These are phyloP conservation scores for Nicotiana rustica DNA, from an alignment of 305 asterid genomes.

Conservation along the genomic window DNA sequence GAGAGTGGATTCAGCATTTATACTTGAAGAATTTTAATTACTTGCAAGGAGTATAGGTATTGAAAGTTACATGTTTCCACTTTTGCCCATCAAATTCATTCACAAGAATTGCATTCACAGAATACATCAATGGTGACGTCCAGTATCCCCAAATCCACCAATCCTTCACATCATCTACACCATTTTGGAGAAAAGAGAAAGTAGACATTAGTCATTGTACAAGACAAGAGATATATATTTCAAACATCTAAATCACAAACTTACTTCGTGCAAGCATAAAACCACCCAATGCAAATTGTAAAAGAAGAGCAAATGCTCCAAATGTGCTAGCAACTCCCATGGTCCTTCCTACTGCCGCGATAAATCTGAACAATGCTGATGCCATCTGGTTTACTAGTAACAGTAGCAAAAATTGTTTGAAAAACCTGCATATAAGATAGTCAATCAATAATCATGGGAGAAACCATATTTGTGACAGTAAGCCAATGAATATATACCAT, in stretches of 20 bases:
- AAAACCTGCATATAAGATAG: constrained; percentile 23
- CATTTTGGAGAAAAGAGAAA: neutral
- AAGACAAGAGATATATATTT: neutral
- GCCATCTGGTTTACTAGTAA: constrained; percentile 38
- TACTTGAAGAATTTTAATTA: neutral
- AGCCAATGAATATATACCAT: neutral
- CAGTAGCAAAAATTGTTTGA: constrained; percentile 38
- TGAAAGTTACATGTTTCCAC: constrained; percentile 42
- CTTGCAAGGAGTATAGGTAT: neutral
- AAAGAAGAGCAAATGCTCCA: constrained; percentile 32
- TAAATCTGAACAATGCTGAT: constrained; percentile 34
- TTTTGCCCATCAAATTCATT: constrained; percentile 41
- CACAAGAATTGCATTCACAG: constrained; percentile 42
- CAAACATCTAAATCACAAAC: neutral
- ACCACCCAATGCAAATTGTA: constrained; percentile 37
- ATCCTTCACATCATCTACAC: constrained; percentile 39
- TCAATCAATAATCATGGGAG: neutral
- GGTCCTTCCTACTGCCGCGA: constrained; percentile 36
- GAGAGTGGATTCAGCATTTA: neutral
- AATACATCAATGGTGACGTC: constrained; percentile 45
- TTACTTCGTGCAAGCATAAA: constrained; percentile 32
- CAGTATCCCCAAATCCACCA: constrained; percentile 49
- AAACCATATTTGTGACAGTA: neutral
- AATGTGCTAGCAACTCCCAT: constrained; percentile 40
- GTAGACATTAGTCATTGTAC: neutral